Conservation (phyloP, 2,329 filamentous ascomycete genomes). For the Fusarium pilosicola region DNA sequence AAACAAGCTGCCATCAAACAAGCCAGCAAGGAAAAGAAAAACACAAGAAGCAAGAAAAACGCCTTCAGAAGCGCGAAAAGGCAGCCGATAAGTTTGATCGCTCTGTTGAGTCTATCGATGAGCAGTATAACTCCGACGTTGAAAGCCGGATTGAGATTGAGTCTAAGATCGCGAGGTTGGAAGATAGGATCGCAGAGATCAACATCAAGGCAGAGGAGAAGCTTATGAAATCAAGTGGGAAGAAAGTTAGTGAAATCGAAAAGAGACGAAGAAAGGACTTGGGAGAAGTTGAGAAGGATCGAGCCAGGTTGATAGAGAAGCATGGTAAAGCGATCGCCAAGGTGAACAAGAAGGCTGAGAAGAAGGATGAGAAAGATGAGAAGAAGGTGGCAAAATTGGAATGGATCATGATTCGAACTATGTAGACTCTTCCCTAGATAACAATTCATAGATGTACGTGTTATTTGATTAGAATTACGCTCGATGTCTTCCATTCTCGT, state of each 20-base stretch:
- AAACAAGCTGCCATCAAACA: conserved; percentile 14
- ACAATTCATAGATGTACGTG: not conserved
- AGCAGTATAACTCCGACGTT: not conserved
- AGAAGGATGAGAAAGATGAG: conserved; percentile 1
- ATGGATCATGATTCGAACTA: conserved; percentile 17
- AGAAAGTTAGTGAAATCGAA: not conserved
- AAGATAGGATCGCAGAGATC: not conserved
- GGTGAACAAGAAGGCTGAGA: not conserved
- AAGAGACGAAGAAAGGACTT: conserved; percentile 1
- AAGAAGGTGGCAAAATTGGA: conserved; percentile 21
- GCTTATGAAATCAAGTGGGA: not conserved
- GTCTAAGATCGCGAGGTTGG: not conserved
- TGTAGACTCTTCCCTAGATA: not conserved
- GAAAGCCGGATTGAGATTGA: not conserved
- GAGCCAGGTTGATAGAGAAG: not conserved
- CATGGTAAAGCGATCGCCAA: not conserved
- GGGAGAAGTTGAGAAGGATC: not conserved
- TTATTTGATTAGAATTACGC: not conserved
- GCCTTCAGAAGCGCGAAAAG: not conserved
- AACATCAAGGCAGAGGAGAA: not conserved
- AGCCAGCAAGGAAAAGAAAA: conserved; percentile 2
- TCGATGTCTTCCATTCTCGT: not conserved
- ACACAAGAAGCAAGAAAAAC: not conserved
- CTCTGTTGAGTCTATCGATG: not conserved
- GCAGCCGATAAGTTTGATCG: not conserved